Evolutionary conservation across 371 early-diverging fungal genomes (phyloP).

Genomic region (Mortierella sp.): DNA sequence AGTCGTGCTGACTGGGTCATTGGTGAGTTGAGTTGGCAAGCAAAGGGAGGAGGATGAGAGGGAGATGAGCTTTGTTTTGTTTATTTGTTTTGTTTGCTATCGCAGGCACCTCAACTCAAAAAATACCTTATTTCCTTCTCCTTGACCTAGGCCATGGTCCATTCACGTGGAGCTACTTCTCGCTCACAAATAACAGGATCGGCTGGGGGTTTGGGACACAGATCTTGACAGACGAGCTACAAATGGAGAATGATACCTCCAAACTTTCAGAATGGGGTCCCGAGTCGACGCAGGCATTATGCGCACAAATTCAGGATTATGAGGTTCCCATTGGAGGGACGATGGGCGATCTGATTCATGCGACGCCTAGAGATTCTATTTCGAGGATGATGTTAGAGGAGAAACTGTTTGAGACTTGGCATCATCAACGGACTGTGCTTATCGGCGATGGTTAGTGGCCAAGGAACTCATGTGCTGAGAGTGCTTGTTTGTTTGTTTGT

Average conservation of each 20-base stretch:
- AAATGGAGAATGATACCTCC: neutral
- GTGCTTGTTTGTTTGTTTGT: neutral
- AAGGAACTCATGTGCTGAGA: neutral
- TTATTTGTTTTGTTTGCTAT: neutral
- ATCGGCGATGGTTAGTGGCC: conserved; percentile 27
- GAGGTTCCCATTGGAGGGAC: conserved; percentile 22
- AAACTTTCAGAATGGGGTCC: neutral
- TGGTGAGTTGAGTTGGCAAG: neutral
- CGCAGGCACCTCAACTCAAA: neutral
- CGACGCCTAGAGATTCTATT: conserved; percentile 13
- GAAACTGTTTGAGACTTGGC: conserved; percentile 37
- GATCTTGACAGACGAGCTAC: neutral
- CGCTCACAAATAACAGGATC: neutral
- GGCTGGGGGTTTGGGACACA: neutral
- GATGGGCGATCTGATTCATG: conserved; percentile 34
- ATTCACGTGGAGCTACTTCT: conserved; percentile 6
- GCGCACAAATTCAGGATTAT: conserved; percentile 9
- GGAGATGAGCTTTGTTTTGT: too few relatives aligned
- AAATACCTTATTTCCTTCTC: neutral
- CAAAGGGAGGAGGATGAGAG: neutral
- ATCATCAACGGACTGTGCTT: conserved; percentile 28
- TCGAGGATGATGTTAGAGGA: conserved; percentile 38
- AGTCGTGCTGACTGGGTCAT: conserved; percentile 10
- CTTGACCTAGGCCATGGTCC: neutral
- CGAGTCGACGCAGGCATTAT: neutral